Evolutionary conservation across 2,329 filamentous ascomycete species (phyloP).

Genomic region (Paecilomyces sp.): DNA sequence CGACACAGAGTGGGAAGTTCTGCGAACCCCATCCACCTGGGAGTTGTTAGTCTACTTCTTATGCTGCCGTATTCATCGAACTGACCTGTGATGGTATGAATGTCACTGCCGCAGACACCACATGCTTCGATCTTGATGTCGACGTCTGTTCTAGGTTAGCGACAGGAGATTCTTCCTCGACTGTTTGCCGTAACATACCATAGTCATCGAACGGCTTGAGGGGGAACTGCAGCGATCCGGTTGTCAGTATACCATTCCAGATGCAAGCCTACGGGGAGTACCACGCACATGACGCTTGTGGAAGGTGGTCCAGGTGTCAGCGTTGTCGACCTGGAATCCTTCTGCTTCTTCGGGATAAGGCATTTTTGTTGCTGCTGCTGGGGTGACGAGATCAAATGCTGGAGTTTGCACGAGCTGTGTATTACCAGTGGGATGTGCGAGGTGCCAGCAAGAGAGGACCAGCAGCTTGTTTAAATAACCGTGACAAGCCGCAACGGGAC

Average conservation of each 20-base stretch:
- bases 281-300: conserved; percentile 47
- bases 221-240: conserved; percentile 52
- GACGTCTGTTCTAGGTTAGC: conserved; percentile 49
- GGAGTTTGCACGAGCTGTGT: not conserved
- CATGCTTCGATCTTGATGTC: conserved; percentile 81
- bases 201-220: conserved; percentile 81
- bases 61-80: not conserved
- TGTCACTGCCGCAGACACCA: conserved; percentile 66
- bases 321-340: conserved; percentile 49
- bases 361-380: conserved; percentile 23
- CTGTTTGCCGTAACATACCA: conserved; percentile 18
- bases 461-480: not conserved
- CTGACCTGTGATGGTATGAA: conserved; percentile 56
- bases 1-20: conserved; percentile 46
- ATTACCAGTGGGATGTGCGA: not conserved
- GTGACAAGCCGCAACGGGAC: not conserved
- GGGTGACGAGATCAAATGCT: not conserved
- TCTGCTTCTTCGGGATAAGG: conserved; percentile 40
- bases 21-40: conserved; percentile 48
- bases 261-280: not conserved
- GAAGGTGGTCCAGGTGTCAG: conserved; percentile 59
- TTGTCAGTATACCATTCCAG: not conserved
- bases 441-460: not conserved
- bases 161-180: not conserved
- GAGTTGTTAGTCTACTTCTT: not conserved